Evolutionary conservation across 306 rosid species (phyloP).

Genomic region (Rubus parviflorus): DNA sequence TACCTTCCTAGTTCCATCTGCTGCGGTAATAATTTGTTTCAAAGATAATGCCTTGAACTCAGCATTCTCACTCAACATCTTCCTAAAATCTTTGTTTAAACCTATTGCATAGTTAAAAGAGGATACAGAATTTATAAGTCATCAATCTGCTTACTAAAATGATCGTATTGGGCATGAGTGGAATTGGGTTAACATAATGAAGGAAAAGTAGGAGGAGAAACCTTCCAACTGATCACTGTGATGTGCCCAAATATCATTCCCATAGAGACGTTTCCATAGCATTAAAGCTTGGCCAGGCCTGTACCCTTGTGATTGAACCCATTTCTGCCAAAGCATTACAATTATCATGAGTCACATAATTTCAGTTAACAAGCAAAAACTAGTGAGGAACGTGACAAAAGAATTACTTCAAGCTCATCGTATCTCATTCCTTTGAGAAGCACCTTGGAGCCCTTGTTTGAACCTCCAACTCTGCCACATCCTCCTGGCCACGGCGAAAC

Average conservation of each 20-base stretch:
- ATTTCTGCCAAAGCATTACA: constrained; percentile 46
- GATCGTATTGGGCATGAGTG: background rate
- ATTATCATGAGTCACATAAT: background rate
- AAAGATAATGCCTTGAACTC: constrained; percentile 63
- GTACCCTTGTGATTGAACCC: constrained; percentile 84
- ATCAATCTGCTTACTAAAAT: background rate
- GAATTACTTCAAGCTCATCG: constrained; percentile 64
- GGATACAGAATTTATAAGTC: background rate
- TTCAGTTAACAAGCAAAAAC: background rate
- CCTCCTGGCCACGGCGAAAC: constrained; percentile 26
- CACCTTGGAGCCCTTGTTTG: constrained; percentile 39
- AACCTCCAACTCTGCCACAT: constrained; percentile 17
- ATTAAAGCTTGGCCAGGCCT: constrained; percentile 90
- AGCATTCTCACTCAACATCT: constrained; percentile 74
- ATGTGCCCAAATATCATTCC: constrained; percentile 76
- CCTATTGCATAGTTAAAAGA: constrained; percentile 36
- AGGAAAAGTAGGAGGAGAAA: constrained; percentile 23
- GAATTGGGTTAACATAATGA: background rate
- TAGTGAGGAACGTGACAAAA: background rate
- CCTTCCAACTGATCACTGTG: constrained; percentile 77
- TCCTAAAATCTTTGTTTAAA: constrained; percentile 83
- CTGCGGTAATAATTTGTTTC: constrained; percentile 60
- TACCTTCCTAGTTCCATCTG: constrained; percentile 93
- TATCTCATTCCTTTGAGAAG: constrained; percentile 82
- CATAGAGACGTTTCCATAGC: constrained; percentile 92